Conservation (phyloP, 2,329 filamentous ascomycete genomes). For the Neopestalotiopsis sp. region DNA sequence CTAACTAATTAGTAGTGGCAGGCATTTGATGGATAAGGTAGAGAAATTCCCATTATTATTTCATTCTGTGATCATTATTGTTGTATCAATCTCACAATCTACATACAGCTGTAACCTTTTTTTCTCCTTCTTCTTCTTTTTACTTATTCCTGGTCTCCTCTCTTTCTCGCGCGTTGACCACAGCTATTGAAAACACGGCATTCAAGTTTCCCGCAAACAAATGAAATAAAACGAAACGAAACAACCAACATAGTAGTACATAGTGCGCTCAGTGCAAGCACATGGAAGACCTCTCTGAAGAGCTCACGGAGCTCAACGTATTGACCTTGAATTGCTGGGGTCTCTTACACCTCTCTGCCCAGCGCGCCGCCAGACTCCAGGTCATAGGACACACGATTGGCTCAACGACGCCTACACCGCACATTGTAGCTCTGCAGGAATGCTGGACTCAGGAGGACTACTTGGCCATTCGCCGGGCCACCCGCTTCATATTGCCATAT, state of each 20-base stretch:
- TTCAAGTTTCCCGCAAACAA: neutral
- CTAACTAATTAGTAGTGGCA: neutral
- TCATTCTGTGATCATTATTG: neutral
- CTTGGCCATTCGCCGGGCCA: conserved; percentile 74
- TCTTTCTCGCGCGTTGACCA: neutral
- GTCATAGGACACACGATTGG: conserved; percentile 87
- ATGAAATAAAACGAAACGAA: neutral
- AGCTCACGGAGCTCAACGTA: conserved; percentile 75
- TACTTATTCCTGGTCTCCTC: neutral
- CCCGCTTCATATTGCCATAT: conserved; percentile 77
- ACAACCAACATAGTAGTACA: neutral
- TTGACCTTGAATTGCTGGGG: conserved; percentile 98
- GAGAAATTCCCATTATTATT: neutral
- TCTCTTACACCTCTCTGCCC: conserved; percentile 81
- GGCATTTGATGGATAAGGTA: neutral
- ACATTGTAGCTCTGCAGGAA: conserved; percentile 94
- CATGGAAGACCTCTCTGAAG: conserved; percentile 45
- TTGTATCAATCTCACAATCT: neutral
- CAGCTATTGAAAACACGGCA: neutral
- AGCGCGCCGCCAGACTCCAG: conserved; percentile 75
- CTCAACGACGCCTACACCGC: conserved; percentile 67
- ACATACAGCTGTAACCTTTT: neutral
- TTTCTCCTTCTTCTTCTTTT: neutral
- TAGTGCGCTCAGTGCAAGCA: no score
- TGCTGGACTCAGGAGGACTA: conserved; percentile 92